Percentiles rank a stretch among this genome's conserved stretches.
phyloP scores from a whole-genome alignment of 768 basidiomycete genomes.

The Termitomyces titanicus region DNA sequence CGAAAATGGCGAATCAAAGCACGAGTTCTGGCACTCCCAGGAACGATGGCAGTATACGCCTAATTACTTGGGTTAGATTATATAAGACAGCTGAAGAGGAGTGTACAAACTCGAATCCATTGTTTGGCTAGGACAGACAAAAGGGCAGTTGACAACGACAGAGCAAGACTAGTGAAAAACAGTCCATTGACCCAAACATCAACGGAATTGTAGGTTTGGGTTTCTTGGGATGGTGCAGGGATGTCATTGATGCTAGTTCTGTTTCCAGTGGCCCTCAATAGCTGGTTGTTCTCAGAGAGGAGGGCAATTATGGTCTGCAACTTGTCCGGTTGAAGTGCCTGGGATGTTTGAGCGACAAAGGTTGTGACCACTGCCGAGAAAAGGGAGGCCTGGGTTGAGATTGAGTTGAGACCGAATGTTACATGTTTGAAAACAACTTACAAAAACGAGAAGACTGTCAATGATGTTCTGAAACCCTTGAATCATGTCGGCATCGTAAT shows the following conservation, averaged over 20 bases:
- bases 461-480: neutral
- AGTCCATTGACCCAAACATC: neutral
- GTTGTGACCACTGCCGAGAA: neutral
- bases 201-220: neutral
- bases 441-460: neutral
- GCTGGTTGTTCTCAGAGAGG: neutral
- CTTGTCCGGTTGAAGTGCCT: neutral
- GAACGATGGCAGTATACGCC: neutral
- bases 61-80: neutral
- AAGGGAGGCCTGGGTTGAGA: neutral
- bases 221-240: neutral
- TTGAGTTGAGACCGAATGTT: no score
- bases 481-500: neutral
- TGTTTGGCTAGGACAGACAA: neutral
- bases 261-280: neutral
- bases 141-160: neutral
- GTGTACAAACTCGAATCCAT: neutral
- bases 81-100: no score
- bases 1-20: neutral
- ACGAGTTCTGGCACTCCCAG: neutral
- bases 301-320: neutral
- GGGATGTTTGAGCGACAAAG: neutral
- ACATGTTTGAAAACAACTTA: neutral
- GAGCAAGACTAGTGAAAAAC: neutral
- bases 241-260: neutral